These are phyloP conservation scores for Saccharomycopsis sp. DNA, from an alignment of 805 yeast species.

Conservation along the genomic window DNA sequence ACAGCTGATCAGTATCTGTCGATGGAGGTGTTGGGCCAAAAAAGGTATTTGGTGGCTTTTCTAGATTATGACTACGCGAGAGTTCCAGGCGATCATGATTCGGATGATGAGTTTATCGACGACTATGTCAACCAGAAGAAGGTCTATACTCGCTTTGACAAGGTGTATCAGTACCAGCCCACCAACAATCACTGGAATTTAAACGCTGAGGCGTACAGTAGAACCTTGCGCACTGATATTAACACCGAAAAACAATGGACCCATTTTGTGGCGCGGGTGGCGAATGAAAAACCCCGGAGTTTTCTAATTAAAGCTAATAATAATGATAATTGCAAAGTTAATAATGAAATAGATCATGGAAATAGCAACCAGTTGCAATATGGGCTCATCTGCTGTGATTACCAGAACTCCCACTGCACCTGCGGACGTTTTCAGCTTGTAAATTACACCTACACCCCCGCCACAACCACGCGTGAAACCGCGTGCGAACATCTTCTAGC, in stretches of 20 bases:
- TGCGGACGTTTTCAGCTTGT: not conserved
- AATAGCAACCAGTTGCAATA: not conserved
- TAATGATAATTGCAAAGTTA: not conserved
- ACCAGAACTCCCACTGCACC: not conserved
- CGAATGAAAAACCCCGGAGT: not conserved
- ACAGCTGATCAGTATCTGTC: not conserved
- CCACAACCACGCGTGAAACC: no score
- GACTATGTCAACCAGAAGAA: conserved; percentile 9
- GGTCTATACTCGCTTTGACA: conserved; percentile 10
- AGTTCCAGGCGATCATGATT: conserved; percentile 10
- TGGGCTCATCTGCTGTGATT: not conserved
- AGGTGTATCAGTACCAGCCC: conserved; percentile 6
- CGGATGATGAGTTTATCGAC: conserved; percentile 16
- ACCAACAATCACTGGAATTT: conserved; percentile 3
- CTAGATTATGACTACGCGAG: conserved; percentile 1
- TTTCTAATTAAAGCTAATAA: not conserved
- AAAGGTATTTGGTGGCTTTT: not conserved
- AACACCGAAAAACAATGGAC: not conserved
- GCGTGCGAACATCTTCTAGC: conserved; percentile 6
- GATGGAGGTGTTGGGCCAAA: not conserved
- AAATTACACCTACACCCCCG: not conserved
- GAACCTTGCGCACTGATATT: not conserved
- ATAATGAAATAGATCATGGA: not conserved
- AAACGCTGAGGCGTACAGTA: not conserved
- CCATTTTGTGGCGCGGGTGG: not conserved